Base-by-base conservation (phyloP, 495 filamentous ascomycete species). In the Aspergillus mulundensis region DNA sequence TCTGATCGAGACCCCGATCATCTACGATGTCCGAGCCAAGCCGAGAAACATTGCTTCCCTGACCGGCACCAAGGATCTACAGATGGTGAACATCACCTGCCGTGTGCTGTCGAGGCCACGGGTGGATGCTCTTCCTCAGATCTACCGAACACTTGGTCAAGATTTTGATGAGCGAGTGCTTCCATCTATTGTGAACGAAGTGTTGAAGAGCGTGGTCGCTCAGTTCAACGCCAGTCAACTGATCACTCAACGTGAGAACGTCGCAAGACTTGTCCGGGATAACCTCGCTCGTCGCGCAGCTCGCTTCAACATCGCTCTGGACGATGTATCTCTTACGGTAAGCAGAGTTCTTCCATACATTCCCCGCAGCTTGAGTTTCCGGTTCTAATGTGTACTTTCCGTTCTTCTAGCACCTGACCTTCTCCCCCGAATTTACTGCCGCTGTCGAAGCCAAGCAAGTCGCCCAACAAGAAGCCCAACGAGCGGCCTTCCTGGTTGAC, bases 41-140 rank as follows among this genome's bases (percentile, higher is more conserved):
- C 94, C 94, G 63, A 86, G 95, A 65, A 96, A 93, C 68, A 94
- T 98, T 57, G 87, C 94, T 58, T 98, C 94, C 66, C 86, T 98
- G 53, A 97, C 94, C 52, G 94, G 95, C 61, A 98, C 94, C 66
- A 98, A 98, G 76, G 94, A 98, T 74, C 77, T 98, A 70, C 94
- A 98, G 81, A 98, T 98, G 94, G 94, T 98, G 70, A 98, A 98
- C 82, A 98, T 98, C 72, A 98, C 95, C 66, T 98, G 94, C 77
- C 95, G 94, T 91, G 94, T 98, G 47, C 90, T 98, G 52, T 96
- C 91, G 42, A 82, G 89, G 67, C 94, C 94, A 56, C 84, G 88
- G 36, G 77, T 97, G 62, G 83, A 89, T 53, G 88, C 92, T 28
- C 85, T 98, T 25, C 94, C 94, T 5, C 89, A 93, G 70, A 97